Percentiles rank a stretch among this genome's conserved stretches.
These are phyloP conservation scores for Epicoccum sorghinum DNA, from an alignment of 2,329 filamentous ascomycete species.

Conservation along the genomic window DNA sequence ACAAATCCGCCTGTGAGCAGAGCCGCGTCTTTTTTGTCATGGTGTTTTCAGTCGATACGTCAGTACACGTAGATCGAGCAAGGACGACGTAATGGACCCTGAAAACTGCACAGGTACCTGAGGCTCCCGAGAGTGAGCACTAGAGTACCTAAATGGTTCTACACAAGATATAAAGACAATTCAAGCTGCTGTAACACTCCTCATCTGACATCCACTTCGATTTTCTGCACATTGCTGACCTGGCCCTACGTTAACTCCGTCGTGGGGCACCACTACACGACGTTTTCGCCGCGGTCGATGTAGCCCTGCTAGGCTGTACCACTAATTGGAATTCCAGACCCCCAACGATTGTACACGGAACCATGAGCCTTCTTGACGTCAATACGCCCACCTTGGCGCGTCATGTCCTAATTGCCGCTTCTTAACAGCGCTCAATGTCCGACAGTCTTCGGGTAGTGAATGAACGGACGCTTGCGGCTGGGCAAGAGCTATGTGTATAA, in stretches of 20 bases:
- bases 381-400: slow-evolving; percentile 1
- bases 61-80: not conserved
- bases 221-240: slow-evolving; percentile 4
- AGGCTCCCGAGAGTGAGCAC: not conserved
- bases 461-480: not conserved
- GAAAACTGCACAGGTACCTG: not conserved
- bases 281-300: not conserved
- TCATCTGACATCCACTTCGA: not conserved
- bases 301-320: not conserved
- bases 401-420: not conserved
- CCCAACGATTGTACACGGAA: not conserved
- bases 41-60: not conserved
- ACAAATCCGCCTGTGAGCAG: not conserved
- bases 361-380: slow-evolving; percentile 8
- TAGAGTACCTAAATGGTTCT: slow-evolving; percentile 14
- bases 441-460: slow-evolving; percentile 4
- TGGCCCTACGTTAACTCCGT: slow-evolving; percentile 7
- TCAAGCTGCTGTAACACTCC: not conserved
- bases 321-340: slow-evolving; percentile 12
- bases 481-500: not conserved
- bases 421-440: not conserved
- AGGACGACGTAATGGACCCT: slow-evolving; percentile 2
- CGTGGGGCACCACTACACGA: not conserved
- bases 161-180: slow-evolving; percentile 2
- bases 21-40: not conserved